Evolutionary conservation across 768 basidiomycete species (phyloP).

Genomic region (Lepiota venenata): DNA sequence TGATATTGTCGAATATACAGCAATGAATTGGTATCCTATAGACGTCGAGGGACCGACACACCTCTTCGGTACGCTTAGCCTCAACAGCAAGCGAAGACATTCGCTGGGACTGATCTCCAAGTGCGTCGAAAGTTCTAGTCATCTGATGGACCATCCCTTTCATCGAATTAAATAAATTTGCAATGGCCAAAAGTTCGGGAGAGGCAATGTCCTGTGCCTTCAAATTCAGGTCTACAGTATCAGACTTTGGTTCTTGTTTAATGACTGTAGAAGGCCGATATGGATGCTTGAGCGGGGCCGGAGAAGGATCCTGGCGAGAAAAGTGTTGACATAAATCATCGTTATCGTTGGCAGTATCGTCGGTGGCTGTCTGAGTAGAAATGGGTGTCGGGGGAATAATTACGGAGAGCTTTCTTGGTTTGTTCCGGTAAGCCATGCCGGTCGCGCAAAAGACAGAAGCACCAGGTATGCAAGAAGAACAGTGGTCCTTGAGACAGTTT

Average conservation of each 20-base stretch:
- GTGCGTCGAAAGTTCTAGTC: slow-evolving; percentile 38
- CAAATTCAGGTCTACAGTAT: not conserved
- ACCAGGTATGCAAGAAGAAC: not conserved
- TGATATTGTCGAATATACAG: slow-evolving; percentile 6
- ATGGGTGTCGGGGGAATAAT: slow-evolving; percentile 22
- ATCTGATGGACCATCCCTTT: slow-evolving; percentile 38
- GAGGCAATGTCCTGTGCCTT: slow-evolving; percentile 23
- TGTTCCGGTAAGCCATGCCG: not conserved
- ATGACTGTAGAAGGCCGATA: not conserved
- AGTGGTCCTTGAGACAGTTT: not conserved
- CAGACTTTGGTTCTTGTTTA: not conserved
- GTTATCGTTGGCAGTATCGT: slow-evolving; percentile 1
- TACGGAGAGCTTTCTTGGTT: slow-evolving; percentile 21
- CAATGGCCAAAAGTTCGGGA: slow-evolving; percentile 39
- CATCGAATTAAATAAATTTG: slow-evolving; percentile 44
- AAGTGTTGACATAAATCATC: slow-evolving; percentile 4
- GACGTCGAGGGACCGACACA: slow-evolving; percentile 18
- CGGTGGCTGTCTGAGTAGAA: slow-evolving; percentile 6
- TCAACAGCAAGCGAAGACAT: slow-evolving; percentile 42
- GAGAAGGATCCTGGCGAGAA: slow-evolving; percentile 6
- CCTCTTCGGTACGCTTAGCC: slow-evolving; percentile 42
- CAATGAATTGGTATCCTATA: not conserved
- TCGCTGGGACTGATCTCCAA: slow-evolving; percentile 43
- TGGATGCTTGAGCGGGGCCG: slow-evolving; percentile 1
- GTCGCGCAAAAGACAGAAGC: not conserved